Evolutionary conservation across 768 basidiomycete species (phyloP), one percentile per base, ranked within the genome.

Genomic region (Lentinus brumalis): DNA sequence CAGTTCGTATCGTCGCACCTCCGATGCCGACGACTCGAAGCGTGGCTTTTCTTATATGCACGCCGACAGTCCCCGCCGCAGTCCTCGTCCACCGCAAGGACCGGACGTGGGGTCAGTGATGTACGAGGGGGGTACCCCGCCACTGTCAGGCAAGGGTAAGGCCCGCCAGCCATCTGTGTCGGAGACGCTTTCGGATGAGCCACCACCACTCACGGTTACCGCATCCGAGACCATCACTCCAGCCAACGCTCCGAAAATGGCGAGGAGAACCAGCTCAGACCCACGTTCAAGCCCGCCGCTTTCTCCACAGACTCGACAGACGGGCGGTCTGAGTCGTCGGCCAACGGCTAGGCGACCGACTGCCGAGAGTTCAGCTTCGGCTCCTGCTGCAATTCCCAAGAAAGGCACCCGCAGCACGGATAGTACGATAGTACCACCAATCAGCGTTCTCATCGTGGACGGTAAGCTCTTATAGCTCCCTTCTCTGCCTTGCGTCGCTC

Each of bases 381-480:
- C 72, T 35, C 63, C 71, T 7, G 64, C 69, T 53, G 70, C 68
- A 62, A 21, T 73, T 53, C 66, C 74, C 53, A 86, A 84, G 74
- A 85, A 80, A 54, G 75, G 75, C 29, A 87, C 86, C 68, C 76
- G 76, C 29, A 65, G 77, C 8, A 71, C 79, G 7, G 89, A 92
- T 57, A 80, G 82, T 30, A 87, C 86, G 61, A 88, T 98, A 35
- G 89, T 96, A 2, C 97, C 97, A 3, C 97, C 97, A 0, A 98
- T 99, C 71, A 96, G 92, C 68, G 97, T 99, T 0, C 82, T 99
- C 68, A 97, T 99, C 68, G 97, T 98, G 41, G 97, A 99, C 74
- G 96, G 96, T 94, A 65, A 62, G 88, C 79, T 16, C 18, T 1
- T 10, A 31, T 45, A 60, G 50, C 18, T 39, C 1, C 29, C 38